Evolutionary conservation across 75 land plant genomes (phyloP), one percentile per base, ranked within the genome.

Genomic region (Gnetum montanum): DNA sequence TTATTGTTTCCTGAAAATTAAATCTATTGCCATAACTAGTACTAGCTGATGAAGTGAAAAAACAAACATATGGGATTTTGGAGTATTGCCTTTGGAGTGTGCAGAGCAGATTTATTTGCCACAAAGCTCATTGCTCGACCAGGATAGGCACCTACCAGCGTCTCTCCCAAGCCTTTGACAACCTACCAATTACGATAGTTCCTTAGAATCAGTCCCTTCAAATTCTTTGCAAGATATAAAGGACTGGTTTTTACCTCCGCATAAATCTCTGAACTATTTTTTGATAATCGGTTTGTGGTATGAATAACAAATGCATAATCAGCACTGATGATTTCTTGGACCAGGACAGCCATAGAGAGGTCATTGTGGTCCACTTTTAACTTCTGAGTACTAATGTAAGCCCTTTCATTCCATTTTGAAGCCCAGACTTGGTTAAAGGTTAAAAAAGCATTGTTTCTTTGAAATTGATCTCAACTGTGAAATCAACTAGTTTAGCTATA

Each of bases 371-470:
- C 77, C 46, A 73, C 62, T 53, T 52, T 73, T 55, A 68, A 70
- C 57, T 76, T 76, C 26, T 66, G 61, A 23, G 77, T 74, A 49
- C 79, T 76, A 58, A 76, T 31, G 47, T 66, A 76, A 3, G 79
- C 77, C 30, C 79, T 72, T 54, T 76, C 79, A 62, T 76, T 76
- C 79, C 79, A 76, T 45, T 76, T 76, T 48, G 79, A 76, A 23
- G 67, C 79, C 79, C 79, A 76, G 25, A 76, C 79, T 77, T 76
- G n/a, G n/a, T n/a, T n/a, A n/a, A n/a, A n/a, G n/a, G n/a, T n/a
- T n/a, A n/a, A n/a, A n/a, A n/a, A n/a, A n/a, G n/a, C n/a, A n/a
- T n/a, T n/a, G n/a, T n/a, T n/a, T n/a, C n/a, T n/a, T n/a, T n/a
- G n/a, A n/a, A n/a, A n/a, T n/a, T n/a, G n/a, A n/a, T n/a, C n/a